A percentile compares a stretch with the other conserved stretches of the same genome.
Conservation (phyloP, 2,329 filamentous ascomycete genomes). For the Colletotrichum sp. region DNA sequence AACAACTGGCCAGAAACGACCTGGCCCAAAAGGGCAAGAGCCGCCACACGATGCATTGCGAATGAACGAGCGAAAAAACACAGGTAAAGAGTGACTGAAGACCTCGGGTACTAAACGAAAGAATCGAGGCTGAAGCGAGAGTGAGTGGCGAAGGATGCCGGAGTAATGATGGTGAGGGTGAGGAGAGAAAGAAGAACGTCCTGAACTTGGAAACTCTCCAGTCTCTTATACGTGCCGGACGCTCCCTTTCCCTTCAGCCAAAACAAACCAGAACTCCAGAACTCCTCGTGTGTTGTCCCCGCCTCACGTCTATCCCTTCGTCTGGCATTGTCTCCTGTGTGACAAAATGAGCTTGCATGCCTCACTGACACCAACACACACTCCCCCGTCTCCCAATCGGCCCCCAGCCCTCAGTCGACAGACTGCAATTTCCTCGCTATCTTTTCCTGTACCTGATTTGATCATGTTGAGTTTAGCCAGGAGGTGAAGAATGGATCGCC, state of each 20-base stretch:
- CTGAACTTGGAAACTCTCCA: background rate
- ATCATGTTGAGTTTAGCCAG: background rate
- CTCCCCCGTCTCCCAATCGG: background rate
- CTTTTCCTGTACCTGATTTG: background rate
- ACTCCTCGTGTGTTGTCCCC: background rate
- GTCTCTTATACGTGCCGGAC: slow-evolving; percentile 9
- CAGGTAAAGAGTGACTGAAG: slow-evolving; percentile 16
- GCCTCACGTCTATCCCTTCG: background rate
- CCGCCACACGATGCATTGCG: background rate
- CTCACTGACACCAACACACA: background rate
- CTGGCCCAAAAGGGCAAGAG: slow-evolving; percentile 4
- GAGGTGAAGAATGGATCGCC: slow-evolving; percentile 20
- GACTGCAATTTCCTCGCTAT: background rate
- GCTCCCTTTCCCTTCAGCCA: background rate
- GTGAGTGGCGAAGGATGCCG: slow-evolving; percentile 13
- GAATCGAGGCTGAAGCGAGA: slow-evolving; percentile 14
- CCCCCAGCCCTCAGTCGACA: background rate
- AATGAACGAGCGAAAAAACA: slow-evolving; percentile 10
- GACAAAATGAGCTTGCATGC: slow-evolving; percentile 14
- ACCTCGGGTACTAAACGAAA: slow-evolving; percentile 20
- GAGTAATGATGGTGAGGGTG: slow-evolving; percentile 18
- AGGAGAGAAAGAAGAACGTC: background rate
- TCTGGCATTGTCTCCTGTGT: slow-evolving; percentile 1
- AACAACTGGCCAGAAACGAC: background rate
- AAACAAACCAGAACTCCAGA: background rate